A percentile compares a stretch with the other conserved stretches of the same genome.
Evolutionary conservation across 164 flowering plant genomes (phyloP).

Genomic region (Magnolia sinica): DNA sequence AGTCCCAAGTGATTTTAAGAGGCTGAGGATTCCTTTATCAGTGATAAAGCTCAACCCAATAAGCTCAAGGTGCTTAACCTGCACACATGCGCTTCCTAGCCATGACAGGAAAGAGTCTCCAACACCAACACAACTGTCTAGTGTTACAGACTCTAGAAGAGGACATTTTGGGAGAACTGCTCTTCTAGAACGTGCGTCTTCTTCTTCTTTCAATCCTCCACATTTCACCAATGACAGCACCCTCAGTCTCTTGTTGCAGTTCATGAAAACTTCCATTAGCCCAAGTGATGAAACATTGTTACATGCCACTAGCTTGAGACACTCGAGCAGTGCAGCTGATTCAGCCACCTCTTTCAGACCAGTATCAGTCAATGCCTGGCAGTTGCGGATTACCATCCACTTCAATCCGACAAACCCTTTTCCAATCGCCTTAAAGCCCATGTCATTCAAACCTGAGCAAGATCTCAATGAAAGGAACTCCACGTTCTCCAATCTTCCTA

Average conservation of each 20-base stretch:
- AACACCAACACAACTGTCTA: slow-evolving; percentile 51
- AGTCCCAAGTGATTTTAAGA: slow-evolving; percentile 23
- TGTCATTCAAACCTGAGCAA: slow-evolving; percentile 49
- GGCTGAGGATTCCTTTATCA: slow-evolving; percentile 47
- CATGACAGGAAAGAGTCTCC: slow-evolving; percentile 45
- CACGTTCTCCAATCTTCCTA: not conserved
- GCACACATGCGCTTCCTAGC: slow-evolving; percentile 48
- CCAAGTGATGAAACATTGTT: slow-evolving; percentile 39
- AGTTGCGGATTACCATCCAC: slow-evolving; percentile 43
- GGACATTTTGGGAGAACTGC: slow-evolving; percentile 25
- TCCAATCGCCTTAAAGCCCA: slow-evolving; percentile 48
- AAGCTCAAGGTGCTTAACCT: slow-evolving; percentile 45
- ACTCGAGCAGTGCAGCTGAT: slow-evolving; percentile 32
- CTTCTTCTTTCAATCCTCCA: slow-evolving; percentile 11
- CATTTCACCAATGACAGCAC: not conserved
- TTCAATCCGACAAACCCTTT: slow-evolving; percentile 44
- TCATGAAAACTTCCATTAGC: slow-evolving; percentile 19
- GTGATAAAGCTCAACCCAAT: slow-evolving; percentile 48
- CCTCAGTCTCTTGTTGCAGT: not conserved
- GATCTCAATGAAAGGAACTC: slow-evolving; percentile 16
- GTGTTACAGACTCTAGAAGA: slow-evolving; percentile 43
- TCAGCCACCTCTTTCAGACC: slow-evolving; percentile 45
- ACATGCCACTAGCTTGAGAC: slow-evolving; percentile 48
- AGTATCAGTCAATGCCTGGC: slow-evolving; percentile 38
- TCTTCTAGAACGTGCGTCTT: slow-evolving; percentile 7